These are phyloP conservation scores for Bipolaris zeicola DNA, from an alignment of 2,329 filamentous ascomycete species.

Conservation along the genomic window DNA sequence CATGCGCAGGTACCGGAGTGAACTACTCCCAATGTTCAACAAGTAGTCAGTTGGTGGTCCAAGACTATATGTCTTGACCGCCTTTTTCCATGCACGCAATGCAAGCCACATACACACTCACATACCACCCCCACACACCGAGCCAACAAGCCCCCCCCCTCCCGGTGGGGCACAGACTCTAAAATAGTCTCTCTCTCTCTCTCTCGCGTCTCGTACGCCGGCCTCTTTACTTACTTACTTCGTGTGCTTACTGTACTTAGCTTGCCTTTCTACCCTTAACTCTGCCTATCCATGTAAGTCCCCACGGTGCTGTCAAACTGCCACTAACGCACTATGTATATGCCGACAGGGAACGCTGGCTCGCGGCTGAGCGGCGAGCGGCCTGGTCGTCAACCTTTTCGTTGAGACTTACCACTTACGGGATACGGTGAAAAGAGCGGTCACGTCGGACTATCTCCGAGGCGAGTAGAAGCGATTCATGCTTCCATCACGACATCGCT, in stretches of 20 bases:
- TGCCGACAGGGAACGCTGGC: conserved; percentile 9
- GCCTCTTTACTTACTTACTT: not conserved
- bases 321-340: not conserved
- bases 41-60: not conserved
- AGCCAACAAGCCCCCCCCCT: not conserved
- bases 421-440: conserved; percentile 22
- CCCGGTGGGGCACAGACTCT: not conserved
- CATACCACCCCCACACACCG: not conserved
- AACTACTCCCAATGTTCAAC: conserved; percentile 1
- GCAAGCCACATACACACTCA: conserved; percentile 6
- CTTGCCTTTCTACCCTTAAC: too few species aligned
- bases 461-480: not conserved
- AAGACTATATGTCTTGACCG: conserved; percentile 13
- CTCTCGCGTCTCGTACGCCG: not conserved
- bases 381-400: not conserved
- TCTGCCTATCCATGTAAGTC: conserved; percentile 4
- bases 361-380: not conserved
- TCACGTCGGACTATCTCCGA: conserved; percentile 11
- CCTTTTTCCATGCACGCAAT: conserved; percentile 21
- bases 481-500: not conserved
- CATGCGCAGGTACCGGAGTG: conserved; percentile 1
- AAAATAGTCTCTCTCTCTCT: not conserved
- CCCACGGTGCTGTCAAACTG: conserved; percentile 9
- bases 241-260: too few species aligned
- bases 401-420: conserved; percentile 6